Evolutionary conservation across 805 yeast genomes (phyloP).

Genomic region (Wickerhamomyces sydowiorum): DNA sequence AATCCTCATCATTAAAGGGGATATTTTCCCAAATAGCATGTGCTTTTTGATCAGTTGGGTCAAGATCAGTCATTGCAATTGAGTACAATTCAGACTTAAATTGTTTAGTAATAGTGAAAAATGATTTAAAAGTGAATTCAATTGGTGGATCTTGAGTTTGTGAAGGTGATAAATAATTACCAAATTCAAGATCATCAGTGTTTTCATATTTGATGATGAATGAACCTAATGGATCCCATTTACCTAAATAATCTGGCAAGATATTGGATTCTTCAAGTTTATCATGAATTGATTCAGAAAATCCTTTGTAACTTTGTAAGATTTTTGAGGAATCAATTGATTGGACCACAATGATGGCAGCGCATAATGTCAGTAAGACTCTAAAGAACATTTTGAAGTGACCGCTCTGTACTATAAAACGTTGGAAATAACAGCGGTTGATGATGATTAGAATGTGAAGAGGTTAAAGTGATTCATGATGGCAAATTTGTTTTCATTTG

Average conservation of each 20-base stretch:
- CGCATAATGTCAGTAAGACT: background rate
- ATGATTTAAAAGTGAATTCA: conserved; percentile 7
- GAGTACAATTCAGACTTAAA: conserved; percentile 8
- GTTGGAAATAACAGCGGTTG: too few species aligned
- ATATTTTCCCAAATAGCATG: conserved; percentile 18
- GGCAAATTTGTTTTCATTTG: background rate
- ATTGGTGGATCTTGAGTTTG: conserved; percentile 10
- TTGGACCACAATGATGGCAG: background rate
- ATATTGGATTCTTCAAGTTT: background rate
- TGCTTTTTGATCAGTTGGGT: conserved; percentile 5
- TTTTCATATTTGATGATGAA: conserved; percentile 3
- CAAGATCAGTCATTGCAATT: conserved; percentile 13
- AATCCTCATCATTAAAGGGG: conserved; percentile 3
- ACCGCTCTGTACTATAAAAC: background rate
- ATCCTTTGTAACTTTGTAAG: background rate
- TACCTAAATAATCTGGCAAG: background rate
- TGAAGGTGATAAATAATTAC: conserved; percentile 15
- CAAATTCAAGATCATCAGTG: conserved; percentile 8
- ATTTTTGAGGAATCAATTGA: background rate
- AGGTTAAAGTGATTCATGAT: too few species aligned
- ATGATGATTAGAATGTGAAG: background rate
- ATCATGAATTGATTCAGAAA: background rate
- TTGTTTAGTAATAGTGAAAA: conserved; percentile 5
- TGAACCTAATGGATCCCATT: background rate
- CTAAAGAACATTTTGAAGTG: background rate